A percentile compares a stretch with the other conserved stretches of the same genome.
Evolutionary conservation across 2,329 filamentous ascomycete genomes (phyloP).

Genomic region (Blastomyces parvus): DNA sequence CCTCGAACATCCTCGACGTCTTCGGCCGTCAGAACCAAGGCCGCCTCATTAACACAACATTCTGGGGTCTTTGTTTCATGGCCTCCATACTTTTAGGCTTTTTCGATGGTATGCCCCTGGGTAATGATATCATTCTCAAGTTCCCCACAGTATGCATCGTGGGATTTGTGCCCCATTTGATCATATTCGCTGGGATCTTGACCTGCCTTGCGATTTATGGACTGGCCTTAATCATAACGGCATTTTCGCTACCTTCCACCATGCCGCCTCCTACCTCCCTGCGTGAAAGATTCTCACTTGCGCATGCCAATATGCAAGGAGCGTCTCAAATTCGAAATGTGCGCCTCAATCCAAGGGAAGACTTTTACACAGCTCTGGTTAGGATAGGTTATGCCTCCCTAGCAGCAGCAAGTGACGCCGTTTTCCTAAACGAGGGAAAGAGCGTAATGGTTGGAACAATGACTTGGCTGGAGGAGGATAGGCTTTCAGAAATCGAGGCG

Average conservation of each 20-base stretch:
- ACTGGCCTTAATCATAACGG: conserved; percentile 66
- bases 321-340: conserved; percentile 77
- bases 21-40: conserved; percentile 69
- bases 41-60: conserved; percentile 73
- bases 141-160: conserved; percentile 94
- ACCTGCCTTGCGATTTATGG: conserved; percentile 68
- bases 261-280: conserved; percentile 38
- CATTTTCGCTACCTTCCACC: conserved; percentile 52
- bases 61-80: conserved; percentile 92
- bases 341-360: conserved; percentile 74
- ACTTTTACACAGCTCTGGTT: conserved; percentile 87
- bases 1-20: conserved; percentile 72
- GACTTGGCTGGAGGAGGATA: conserved; percentile 89
- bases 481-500: conserved; percentile 63
- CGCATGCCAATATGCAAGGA: conserved; percentile 84
- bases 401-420: conserved; percentile 88
- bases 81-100: conserved; percentile 70
- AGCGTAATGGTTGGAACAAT: conserved; percentile 61
- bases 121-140: conserved; percentile 51
- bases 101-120: conserved; percentile 37
- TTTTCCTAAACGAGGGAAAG: conserved; percentile 85
- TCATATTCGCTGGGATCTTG: conserved; percentile 70
- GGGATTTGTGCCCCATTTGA: conserved; percentile 86
- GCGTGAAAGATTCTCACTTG: conserved; percentile 54
- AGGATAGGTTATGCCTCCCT: conserved; percentile 79